A percentile compares a stretch with the other conserved stretches of the same genome.
Evolutionary conservation across 441 rosid genomes (phyloP).

Genomic region (Daphne laureola): DNA sequence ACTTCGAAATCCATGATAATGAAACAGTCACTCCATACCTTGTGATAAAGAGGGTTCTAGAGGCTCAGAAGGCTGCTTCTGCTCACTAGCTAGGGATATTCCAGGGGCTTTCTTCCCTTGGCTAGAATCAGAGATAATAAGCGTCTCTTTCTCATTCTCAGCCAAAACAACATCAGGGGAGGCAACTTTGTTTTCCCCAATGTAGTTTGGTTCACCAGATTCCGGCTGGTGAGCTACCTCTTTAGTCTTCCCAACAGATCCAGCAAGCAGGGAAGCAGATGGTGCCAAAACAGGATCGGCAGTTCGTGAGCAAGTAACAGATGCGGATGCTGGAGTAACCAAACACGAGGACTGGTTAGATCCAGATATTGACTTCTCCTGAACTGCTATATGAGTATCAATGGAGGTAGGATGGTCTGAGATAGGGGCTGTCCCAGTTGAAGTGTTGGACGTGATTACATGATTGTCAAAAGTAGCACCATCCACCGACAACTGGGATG

Average conservation of each 20-base stretch:
- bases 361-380: conserved; percentile 21
- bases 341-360: conserved; percentile 22
- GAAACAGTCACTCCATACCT: conserved; percentile 16
- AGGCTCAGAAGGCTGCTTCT: conserved; percentile 23
- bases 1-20: no score
- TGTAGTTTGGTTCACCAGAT: conserved; percentile 26
- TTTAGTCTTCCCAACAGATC: conserved; percentile 23
- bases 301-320: conserved; percentile 31
- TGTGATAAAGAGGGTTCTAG: conserved; percentile 23
- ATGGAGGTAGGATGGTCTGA: conserved; percentile 19
- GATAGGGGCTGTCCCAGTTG: conserved; percentile 12
- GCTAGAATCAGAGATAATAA: conserved; percentile 8
- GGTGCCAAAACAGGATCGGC: conserved; percentile 37
- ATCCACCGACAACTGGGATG: conserved; percentile 13
- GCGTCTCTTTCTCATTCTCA: conserved; percentile 15
- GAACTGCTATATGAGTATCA: conserved; percentile 22
- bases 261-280: conserved; percentile 19
- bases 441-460: conserved; percentile 17
- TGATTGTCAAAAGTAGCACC: conserved; percentile 17
- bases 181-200: conserved; percentile 21
- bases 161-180: conserved; percentile 7
- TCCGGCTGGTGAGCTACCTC: conserved; percentile 15
- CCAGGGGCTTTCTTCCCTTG: conserved; percentile 14
- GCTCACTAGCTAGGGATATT: conserved; percentile 22
- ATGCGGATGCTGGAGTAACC: conserved; percentile 17